Evolutionary conservation across 75 land plant genomes (phyloP).

Genomic region (Pinus tabuliformis): DNA sequence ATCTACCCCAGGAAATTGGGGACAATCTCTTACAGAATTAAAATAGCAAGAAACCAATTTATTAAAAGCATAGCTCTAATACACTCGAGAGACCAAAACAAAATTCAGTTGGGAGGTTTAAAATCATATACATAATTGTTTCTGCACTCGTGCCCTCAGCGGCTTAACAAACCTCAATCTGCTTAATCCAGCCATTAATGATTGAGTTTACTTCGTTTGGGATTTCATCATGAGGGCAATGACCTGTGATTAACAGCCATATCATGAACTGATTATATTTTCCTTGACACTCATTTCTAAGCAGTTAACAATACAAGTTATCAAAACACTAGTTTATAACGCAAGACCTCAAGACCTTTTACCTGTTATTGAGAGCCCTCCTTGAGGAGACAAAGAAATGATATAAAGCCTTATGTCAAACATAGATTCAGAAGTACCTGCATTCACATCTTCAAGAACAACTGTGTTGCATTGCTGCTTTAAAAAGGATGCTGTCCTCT

Average conservation of each 20-base stretch:
- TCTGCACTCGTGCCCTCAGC: neutral
- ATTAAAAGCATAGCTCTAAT: no score
- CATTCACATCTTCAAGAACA: constrained; percentile 58
- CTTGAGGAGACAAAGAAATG: neutral
- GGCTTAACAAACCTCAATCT: neutral
- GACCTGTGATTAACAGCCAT: constrained; percentile 50
- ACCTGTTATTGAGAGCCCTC: neutral
- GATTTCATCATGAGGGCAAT: constrained; percentile 91
- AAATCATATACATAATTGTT: neutral
- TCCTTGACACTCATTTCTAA: neutral
- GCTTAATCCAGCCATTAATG: constrained; percentile 45
- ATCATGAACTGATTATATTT: neutral
- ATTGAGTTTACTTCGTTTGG: constrained; percentile 82
- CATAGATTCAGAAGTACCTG: constrained; percentile 44
- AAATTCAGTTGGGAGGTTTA: neutral
- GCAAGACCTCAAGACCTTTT: no score
- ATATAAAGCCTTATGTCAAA: neutral
- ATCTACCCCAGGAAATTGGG: no score
- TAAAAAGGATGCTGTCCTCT: constrained; percentile 40
- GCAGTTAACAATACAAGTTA: neutral
- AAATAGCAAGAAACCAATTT: no score
- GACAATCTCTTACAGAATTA: no score
- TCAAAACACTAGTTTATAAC: neutral
- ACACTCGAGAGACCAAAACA: neutral
- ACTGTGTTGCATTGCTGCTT: constrained; percentile 60